Base-by-base conservation (phyloP, 1,139 yeast species). In the Yamadazyma songkhlaensis region DNA sequence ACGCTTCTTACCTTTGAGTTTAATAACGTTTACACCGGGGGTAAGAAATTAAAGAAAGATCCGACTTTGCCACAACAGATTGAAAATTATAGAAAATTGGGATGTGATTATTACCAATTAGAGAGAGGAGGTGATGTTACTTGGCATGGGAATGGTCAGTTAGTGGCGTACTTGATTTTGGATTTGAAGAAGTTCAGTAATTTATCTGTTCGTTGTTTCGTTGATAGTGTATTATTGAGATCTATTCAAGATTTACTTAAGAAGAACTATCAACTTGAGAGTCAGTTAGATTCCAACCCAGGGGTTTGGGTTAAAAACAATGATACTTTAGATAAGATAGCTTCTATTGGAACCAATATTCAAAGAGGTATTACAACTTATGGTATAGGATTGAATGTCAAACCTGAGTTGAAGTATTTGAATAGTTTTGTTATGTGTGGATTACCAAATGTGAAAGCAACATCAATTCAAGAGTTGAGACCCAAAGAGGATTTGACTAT, bases 101-200 rank as follows among this genome's bases (percentile, higher is more conserved):
- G 73, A 9, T 62, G 73, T 41, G 48, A 54, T 25, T 86, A 79
- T 53, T 75, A 81, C 21, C 95, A 87, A 51, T 75, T 94, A 0
- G 81, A 80, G 43, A 70, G 99, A 43, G 99, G 99, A n/a, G 99
- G 99, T 0, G 95, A 92, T 56, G 80, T 92, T 1, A 92, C 98
- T 0, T 94, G 88, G 73, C 99, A 94, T 62, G 97, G 97, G 0
- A 83, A 90, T 2, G 98, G 98, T 0, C 99, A 94, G 59, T 59
- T 89, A 32, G 96, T 90, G 3, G 81, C 88, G 3, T 94, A 90
- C 54, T 81, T 94, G 12, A 73, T 94, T 3, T 44, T 94, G 31
- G 97, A 92, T 56, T 66, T 92, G 38, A 72, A 74, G 44, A 71
- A 76, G 32, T 84, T 85, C 50, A 52, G 61, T 28, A 62, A 74